Percentiles rank a stretch among this genome's conserved stretches.
Evolutionary conservation across 768 basidiomycete genomes (phyloP).

Genomic region (Hortiboletus flavorubellus): DNA sequence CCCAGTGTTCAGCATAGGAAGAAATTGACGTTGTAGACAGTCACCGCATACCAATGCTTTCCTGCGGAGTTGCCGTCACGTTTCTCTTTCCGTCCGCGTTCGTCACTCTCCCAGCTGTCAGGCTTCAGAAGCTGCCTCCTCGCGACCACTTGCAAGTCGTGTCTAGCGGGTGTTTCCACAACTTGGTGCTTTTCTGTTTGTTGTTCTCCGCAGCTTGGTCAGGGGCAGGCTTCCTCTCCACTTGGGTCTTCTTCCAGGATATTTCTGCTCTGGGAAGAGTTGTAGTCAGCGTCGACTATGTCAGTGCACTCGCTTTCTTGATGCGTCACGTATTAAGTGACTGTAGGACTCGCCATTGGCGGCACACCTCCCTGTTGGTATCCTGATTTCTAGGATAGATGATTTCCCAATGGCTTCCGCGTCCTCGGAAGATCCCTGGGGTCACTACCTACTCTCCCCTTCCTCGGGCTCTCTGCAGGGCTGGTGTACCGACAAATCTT

Average conservation of each 20-base stretch:
- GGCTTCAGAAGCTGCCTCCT: slow-evolving; percentile 37
- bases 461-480: slow-evolving; percentile 34
- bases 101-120: slow-evolving; percentile 52
- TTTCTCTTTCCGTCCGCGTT: slow-evolving; percentile 71
- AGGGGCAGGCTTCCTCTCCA: slow-evolving; percentile 26
- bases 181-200: slow-evolving; percentile 56
- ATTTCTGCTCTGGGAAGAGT: slow-evolving; percentile 48
- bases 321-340: slow-evolving; percentile 4
- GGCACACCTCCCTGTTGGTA: slow-evolving; percentile 52
- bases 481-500: slow-evolving; percentile 56
- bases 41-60: slow-evolving; percentile 59
- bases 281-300: slow-evolving; percentile 52
- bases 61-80: slow-evolving; percentile 59
- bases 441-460: slow-evolving; percentile 36
- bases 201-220: slow-evolving; percentile 38
- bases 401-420: slow-evolving; percentile 46
- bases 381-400: slow-evolving; percentile 63
- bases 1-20: background rate
- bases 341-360: slow-evolving; percentile 58
- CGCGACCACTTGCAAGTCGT: slow-evolving; percentile 56
- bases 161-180: slow-evolving; percentile 77
- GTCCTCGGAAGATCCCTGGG: slow-evolving; percentile 42
- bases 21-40: slow-evolving; percentile 36
- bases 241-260: slow-evolving; percentile 49
- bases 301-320: slow-evolving; percentile 31